Conservation (phyloP, 306 rosid genomes). For the Corylus americana region DNA sequence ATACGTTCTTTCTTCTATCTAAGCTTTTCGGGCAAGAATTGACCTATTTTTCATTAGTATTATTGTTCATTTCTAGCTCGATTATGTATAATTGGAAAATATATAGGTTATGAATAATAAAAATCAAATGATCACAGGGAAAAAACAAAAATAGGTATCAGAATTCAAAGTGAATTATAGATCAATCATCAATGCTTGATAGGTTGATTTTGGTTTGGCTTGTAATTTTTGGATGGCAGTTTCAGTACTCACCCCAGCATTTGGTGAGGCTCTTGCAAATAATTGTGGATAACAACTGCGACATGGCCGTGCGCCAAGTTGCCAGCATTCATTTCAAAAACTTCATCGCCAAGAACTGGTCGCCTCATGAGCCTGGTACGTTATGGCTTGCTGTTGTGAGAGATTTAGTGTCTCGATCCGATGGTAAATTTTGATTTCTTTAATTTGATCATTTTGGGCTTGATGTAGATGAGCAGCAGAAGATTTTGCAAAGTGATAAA, state of each 20-base stretch:
- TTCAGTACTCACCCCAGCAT: conserved; percentile 91
- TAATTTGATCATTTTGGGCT: conserved; percentile 20
- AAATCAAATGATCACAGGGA: not conserved
- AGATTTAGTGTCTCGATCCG: conserved; percentile 20
- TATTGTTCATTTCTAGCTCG: not conserved
- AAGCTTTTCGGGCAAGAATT: not conserved
- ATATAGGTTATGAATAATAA: not conserved
- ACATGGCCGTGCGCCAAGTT: conserved; percentile 87
- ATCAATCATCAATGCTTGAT: conserved; percentile 10
- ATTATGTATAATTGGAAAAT: not conserved
- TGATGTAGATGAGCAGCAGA: conserved; percentile 65
- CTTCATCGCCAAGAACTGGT: conserved; percentile 90
- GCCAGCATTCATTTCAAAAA: conserved; percentile 99
- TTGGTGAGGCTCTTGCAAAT: conserved; percentile 87
- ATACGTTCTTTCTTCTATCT: not conserved
- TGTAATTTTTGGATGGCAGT: conserved; percentile 38
- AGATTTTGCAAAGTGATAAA: conserved; percentile 78
- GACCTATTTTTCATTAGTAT: not conserved
- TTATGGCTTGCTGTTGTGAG: not conserved
- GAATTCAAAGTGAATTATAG: conserved; percentile 1
- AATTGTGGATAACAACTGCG: conserved; percentile 78
- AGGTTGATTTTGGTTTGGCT: not conserved
- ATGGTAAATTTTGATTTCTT: conserved; percentile 5
- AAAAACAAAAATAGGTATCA: not conserved
- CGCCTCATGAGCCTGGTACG: conserved; percentile 74